Evolutionary conservation across 169 alveolate species (phyloP), one percentile per base, ranked within the genome.

Genomic region (Plasmodium yoelii): DNA sequence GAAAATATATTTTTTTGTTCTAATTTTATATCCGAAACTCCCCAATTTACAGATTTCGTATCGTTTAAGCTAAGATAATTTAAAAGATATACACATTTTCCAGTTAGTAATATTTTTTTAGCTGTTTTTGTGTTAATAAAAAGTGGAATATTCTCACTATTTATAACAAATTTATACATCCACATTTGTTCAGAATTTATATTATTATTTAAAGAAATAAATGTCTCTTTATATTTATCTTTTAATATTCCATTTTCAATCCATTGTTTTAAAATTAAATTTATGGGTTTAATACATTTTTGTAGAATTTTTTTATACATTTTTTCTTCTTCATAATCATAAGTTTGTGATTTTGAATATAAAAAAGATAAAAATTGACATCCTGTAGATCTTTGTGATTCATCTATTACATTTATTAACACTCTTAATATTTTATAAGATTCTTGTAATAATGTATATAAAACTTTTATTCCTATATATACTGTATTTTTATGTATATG

Each of bases 401-500:
- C 90, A 65, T 82, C 90, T 46, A 82, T 53, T 5, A 82, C 90
- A 46, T 68, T 68, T 34, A 55, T 59, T n/a, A 82, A 26, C 2
- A 82, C 90, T 44, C 90, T n/a, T 26, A 82, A 55, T 53, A 82
- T 67, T 28, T 82, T 82, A 26, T 82, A 82, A 12, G 90, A 67
- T 19, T 82, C 84, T 6, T 82, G 90, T 28, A 82, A 56, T 26
- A 67, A 60, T 28, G 56, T 10, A 34, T 82, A 70, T n/a, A 82
- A 26, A 7, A 55, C 68, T 46, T 82, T 82, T 22, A 82, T 59
- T 12, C 90, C 90, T 3, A 82, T 56, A 71, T 82, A 82, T 1
- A 82, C 73, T 1, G 90, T 82, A 12, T 82, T 82, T 10, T 82
- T 82, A 60, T 82, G 90, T 8, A 82, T 82, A 59, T 82, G 90